Evolutionary conservation across 305 asterid species (phyloP).

Genomic region (Fraxinus sp.): DNA sequence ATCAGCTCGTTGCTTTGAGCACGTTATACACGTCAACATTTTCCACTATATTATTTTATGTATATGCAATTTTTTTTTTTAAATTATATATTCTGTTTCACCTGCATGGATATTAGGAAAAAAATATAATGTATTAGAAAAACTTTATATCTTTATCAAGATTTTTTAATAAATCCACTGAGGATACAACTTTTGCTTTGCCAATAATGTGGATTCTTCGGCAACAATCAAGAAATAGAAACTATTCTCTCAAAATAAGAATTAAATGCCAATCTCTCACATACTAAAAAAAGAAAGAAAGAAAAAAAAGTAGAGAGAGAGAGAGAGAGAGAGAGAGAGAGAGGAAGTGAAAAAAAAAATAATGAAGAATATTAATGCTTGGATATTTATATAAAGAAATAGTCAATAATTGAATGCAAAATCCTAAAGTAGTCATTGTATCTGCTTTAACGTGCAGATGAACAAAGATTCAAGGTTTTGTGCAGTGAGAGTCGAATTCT

Average conservation of each 20-base stretch:
- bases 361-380: not conserved
- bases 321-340: not conserved
- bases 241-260: not conserved
- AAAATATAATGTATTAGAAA: not conserved
- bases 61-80: not conserved
- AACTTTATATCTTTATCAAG: not conserved
- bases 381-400: not conserved
- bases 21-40: constrained; percentile 93
- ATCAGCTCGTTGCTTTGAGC: constrained; percentile 61
- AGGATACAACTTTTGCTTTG: no score
- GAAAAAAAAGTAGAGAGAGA: not conserved
- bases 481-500: not conserved
- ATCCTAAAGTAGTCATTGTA: not conserved
- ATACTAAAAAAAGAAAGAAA: not conserved
- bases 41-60: not conserved
- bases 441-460: not conserved
- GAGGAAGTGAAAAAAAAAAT: not conserved
- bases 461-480: not conserved
- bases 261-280: not conserved
- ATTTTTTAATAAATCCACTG: not conserved
- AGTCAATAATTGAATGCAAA: not conserved
- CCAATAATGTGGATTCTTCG: not conserved
- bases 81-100: not conserved
- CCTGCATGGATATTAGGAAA: constrained; percentile 21
- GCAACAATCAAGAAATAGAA: not conserved